Evolutionary conservation across 2,329 filamentous ascomycete species (phyloP).

Genomic region (Cladobotryum mycophilum): DNA sequence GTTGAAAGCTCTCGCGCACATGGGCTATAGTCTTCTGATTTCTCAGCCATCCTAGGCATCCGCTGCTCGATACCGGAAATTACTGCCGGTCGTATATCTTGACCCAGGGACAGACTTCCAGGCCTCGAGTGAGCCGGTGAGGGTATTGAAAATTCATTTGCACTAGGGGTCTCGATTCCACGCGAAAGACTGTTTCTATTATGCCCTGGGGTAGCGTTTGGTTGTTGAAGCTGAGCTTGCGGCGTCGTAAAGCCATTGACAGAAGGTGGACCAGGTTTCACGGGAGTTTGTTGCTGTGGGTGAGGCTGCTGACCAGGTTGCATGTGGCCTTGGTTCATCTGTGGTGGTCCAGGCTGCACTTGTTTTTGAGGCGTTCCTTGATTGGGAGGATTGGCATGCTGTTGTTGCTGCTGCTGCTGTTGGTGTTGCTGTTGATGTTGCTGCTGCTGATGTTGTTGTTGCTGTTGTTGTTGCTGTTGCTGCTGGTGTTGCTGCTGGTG

Average conservation of each 20-base stretch:
- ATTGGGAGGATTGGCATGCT: conserved; percentile 27
- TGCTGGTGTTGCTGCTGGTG: conserved; percentile 24
- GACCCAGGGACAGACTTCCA: conserved; percentile 37
- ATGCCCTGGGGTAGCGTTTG: conserved; percentile 1
- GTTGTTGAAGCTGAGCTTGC: conserved; percentile 19
- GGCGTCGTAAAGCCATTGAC: conserved; percentile 34
- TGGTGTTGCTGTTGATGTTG: conserved; percentile 31
- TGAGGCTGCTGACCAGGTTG: conserved; percentile 27
- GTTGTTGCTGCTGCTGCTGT: conserved; percentile 36
- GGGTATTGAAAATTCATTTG: conserved; percentile 37
- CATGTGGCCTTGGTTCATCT: conserved; percentile 26
- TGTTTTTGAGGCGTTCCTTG: conserved; percentile 28
- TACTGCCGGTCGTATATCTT: conserved; percentile 25
- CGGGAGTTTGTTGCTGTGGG: conserved; percentile 30
- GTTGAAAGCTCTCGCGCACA: conserved; percentile 49
- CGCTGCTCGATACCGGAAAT: conserved; percentile 21
- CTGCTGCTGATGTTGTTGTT: conserved; percentile 26
- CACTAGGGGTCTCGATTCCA: conserved; percentile 36
- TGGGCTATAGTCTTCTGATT: conserved; percentile 50
- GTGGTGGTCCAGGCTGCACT: conserved; percentile 31
- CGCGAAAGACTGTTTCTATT: conserved; percentile 29
- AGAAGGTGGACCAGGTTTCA: conserved; percentile 33
- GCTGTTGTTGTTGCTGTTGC: conserved; percentile 27
- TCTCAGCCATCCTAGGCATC: conserved; percentile 34
- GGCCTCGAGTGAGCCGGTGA: conserved; percentile 39